Evolutionary conservation across 1,139 yeast genomes (phyloP).

Genomic region (Yamadazyma conglobata): DNA sequence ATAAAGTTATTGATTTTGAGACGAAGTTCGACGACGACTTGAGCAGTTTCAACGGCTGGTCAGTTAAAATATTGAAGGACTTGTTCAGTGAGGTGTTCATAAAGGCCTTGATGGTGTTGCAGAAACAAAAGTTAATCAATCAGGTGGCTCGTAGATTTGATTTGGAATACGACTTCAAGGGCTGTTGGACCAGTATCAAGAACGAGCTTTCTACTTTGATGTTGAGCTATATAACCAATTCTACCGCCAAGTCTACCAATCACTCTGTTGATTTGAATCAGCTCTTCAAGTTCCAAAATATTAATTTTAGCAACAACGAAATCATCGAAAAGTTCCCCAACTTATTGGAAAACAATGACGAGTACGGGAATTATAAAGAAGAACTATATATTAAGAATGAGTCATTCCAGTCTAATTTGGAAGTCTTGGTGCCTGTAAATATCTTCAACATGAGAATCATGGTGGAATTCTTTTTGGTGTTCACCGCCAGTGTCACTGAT

Average conservation of each 20-base stretch:
- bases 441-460: constrained; percentile 82
- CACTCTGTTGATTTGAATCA: constrained; percentile 17
- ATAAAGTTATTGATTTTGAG: constrained; percentile 27
- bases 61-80: constrained; percentile 62
- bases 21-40: constrained; percentile 20
- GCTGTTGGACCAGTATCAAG: constrained; percentile 57
- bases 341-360: constrained; percentile 8
- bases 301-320: constrained; percentile 24
- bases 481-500: constrained; percentile 32
- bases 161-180: constrained; percentile 33
- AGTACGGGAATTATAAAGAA: constrained; percentile 6
- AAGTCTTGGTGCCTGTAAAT: constrained; percentile 68
- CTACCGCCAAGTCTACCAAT: constrained; percentile 7
- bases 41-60: constrained; percentile 40
- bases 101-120: constrained; percentile 61
- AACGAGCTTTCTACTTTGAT: constrained; percentile 58
- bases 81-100: constrained; percentile 67
- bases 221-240: constrained; percentile 47
- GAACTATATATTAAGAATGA: constrained; percentile 61
- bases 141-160: constrained; percentile 37
- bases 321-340: constrained; percentile 12
- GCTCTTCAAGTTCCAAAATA: constrained; percentile 50
- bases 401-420: constrained; percentile 51
- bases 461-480: constrained; percentile 56
- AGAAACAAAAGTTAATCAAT: constrained; percentile 63